Evolutionary conservation across 163 green algal species (phyloP).

Genomic region (Chloromonas sp.): DNA sequence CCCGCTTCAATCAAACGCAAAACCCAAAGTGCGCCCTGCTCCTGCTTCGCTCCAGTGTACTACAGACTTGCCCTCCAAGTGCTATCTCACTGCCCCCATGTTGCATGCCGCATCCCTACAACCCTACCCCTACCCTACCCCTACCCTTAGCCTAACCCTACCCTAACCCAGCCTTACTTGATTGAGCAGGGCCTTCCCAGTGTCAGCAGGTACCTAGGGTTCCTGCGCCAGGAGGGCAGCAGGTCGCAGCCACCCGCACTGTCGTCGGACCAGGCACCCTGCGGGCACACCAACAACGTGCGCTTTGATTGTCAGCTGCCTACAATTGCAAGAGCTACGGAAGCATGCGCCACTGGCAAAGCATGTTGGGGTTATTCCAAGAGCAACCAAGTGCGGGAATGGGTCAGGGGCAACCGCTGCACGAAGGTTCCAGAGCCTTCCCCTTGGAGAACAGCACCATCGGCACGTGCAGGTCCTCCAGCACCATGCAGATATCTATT

Average conservation of each 20-base stretch:
- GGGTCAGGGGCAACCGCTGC: not conserved
- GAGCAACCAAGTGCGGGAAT: not conserved
- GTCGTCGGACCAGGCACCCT: slow-evolving; percentile 19
- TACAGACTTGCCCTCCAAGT: too few relatives aligned
- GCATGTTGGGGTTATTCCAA: not conserved
- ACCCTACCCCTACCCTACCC: too few relatives aligned
- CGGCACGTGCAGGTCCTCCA: too few relatives aligned
- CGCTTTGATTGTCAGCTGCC: not conserved
- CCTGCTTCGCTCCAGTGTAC: not conserved
- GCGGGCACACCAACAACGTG: slow-evolving; percentile 1
- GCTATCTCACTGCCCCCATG: too few relatives aligned
- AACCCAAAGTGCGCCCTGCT: not conserved
- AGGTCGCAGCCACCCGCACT: slow-evolving; percentile 40
- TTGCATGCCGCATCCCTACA: too few relatives aligned
- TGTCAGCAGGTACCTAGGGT: slow-evolving; percentile 40
- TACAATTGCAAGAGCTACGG: too few relatives aligned
- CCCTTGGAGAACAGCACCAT: too few relatives aligned
- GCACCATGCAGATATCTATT: too few relatives aligned
- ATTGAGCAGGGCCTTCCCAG: not conserved
- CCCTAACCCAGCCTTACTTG: not conserved
- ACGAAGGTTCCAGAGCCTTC: not conserved
- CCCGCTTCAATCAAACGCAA: not conserved
- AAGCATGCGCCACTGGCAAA: too few relatives aligned
- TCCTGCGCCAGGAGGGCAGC: slow-evolving; percentile 42
- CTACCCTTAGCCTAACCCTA: not conserved